Evolutionary conservation across 306 rosid species (phyloP).

Genomic region (Spatholobus suberectus): DNA sequence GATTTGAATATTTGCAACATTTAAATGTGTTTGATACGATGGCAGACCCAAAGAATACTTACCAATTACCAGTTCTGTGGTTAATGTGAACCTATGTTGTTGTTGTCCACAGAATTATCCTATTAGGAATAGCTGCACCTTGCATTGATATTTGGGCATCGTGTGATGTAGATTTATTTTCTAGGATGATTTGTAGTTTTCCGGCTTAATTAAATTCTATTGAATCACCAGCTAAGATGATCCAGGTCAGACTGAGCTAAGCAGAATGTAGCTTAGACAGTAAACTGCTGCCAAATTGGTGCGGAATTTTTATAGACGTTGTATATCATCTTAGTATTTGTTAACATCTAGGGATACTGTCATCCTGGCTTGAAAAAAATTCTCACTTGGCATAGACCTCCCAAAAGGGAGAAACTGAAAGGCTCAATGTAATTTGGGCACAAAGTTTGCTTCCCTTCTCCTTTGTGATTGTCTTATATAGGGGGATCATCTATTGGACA

Average conservation of each 20-base stretch:
- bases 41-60: not conserved
- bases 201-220: constrained; percentile 26
- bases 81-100: not conserved
- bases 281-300: constrained; percentile 23
- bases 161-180: not conserved
- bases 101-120: no score
- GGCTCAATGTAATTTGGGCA: not conserved
- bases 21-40: not conserved
- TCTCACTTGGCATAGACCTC: not conserved
- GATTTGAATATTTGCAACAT: constrained; percentile 15
- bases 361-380: not conserved
- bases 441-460: constrained; percentile 1
- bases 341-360: not conserved
- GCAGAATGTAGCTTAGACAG: constrained; percentile 3
- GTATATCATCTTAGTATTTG: not conserved
- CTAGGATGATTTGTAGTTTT: constrained; percentile 21
- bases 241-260: constrained; percentile 10
- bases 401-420: constrained; percentile 9
- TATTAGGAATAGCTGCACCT: no score
- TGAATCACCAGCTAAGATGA: constrained; percentile 24
- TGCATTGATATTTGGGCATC: constrained; percentile 23
- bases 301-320: constrained; percentile 10
- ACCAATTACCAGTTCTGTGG: not conserved
- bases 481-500: not conserved
- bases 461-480: not conserved